A percentile compares a stretch with the other conserved stretches of the same genome.
phyloP scores from a whole-genome alignment of 2,329 filamentous ascomycete species.

The Epichloe uncinata region DNA sequence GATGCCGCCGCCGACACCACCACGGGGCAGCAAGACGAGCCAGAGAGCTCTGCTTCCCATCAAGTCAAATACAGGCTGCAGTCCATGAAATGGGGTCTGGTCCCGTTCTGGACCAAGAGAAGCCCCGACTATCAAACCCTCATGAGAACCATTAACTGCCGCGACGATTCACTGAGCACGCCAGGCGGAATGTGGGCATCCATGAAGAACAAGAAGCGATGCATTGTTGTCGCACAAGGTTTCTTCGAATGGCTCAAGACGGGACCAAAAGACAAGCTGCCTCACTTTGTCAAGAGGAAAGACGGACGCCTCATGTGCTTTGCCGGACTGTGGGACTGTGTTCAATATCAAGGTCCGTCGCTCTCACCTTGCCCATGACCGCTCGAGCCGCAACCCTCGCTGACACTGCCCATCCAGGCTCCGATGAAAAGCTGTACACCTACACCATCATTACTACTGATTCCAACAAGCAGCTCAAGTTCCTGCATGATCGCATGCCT shows the following conservation, averaged over 20 bases:
- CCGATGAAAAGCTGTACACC: constrained; percentile 60
- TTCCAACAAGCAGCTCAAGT: constrained; percentile 68
- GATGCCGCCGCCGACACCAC: not conserved
- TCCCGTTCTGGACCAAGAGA: constrained; percentile 87
- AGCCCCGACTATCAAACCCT: constrained; percentile 64
- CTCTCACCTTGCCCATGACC: not conserved
- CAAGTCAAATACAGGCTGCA: constrained; percentile 64
- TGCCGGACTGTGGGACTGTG: constrained; percentile 85
- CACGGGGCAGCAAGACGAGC: not conserved
- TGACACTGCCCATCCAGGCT: constrained; percentile 4
- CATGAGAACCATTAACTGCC: constrained; percentile 89
- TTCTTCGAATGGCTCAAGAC: constrained; percentile 96
- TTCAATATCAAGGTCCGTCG: constrained; percentile 53
- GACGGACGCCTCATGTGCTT: constrained; percentile 80
- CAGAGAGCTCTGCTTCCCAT: not conserved
- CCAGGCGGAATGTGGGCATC: constrained; percentile 77
- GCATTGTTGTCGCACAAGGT: constrained; percentile 76
- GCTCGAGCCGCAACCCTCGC: not conserved
- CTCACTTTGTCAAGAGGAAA: constrained; percentile 69
- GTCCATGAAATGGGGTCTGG: constrained; percentile 88
- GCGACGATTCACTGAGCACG: constrained; percentile 69
- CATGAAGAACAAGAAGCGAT: constrained; percentile 84
- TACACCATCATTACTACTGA: constrained; percentile 92
- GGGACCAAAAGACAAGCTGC: constrained; percentile 61
- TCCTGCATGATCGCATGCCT: constrained; percentile 91